Conservation (phyloP, 2,329 filamentous ascomycete genomes). For the Lachnellula hyalina region DNA sequence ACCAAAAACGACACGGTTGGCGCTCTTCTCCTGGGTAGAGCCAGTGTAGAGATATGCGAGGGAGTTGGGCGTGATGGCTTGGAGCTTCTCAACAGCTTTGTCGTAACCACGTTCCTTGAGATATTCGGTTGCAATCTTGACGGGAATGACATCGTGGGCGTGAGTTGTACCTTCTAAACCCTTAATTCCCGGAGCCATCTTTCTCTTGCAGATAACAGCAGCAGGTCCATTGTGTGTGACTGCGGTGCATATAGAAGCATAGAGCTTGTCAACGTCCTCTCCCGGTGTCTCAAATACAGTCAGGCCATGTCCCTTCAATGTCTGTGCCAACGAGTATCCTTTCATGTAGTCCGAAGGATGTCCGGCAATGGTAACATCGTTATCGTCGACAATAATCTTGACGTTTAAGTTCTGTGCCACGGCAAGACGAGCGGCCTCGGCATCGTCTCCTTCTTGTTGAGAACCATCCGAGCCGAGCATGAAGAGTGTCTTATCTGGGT, state of each 20-base stretch:
- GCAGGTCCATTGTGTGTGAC: conserved; percentile 33
- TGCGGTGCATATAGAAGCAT: conserved; percentile 29
- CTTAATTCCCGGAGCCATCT: conserved; percentile 35
- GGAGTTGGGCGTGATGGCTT: conserved; percentile 18
- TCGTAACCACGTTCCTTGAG: conserved; percentile 34
- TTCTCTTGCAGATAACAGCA: conserved; percentile 25
- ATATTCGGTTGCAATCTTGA: conserved; percentile 34
- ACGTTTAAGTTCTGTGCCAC: conserved; percentile 34
- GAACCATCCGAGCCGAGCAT: conserved; percentile 36
- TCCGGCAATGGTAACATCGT: conserved; percentile 37
- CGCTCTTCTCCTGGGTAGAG: conserved; percentile 32
- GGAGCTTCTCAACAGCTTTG: conserved; percentile 11
- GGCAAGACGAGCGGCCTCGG: conserved; percentile 36
- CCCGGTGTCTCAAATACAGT: conserved; percentile 33
- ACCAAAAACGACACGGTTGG: conserved; percentile 36
- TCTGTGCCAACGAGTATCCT: conserved; percentile 32
- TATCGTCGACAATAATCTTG: conserved; percentile 37
- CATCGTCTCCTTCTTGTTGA: conserved; percentile 38
- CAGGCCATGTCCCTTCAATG: conserved; percentile 34
- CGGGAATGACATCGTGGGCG: conserved; percentile 36
- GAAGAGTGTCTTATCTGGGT: conserved; percentile 34
- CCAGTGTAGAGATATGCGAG: conserved; percentile 29
- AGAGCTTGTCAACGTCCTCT: conserved; percentile 35
- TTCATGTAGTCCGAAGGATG: conserved; percentile 36
- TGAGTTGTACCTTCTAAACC: conserved; percentile 32